These are phyloP conservation scores for Elaeagnus macrophylla DNA, from an alignment of 306 rosid species.

Conservation along the genomic window DNA sequence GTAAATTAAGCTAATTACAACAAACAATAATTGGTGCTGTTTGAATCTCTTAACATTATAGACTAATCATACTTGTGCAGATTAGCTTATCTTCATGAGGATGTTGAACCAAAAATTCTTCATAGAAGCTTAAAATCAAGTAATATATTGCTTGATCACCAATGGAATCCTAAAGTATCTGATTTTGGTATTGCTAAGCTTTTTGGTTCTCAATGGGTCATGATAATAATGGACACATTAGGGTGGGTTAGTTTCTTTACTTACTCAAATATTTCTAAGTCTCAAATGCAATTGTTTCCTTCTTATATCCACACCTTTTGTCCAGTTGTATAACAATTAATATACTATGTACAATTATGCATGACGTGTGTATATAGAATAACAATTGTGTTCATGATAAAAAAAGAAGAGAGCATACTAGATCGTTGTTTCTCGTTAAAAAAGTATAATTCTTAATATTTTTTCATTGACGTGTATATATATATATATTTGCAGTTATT, in stretches of 20 bases:
- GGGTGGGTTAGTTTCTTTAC: slow-evolving; percentile 41
- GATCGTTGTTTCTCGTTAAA: not conserved
- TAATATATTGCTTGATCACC: slow-evolving; percentile 45
- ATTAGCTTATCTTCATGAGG: slow-evolving; percentile 62
- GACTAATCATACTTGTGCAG: slow-evolving; percentile 29
- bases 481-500: slow-evolving; percentile 30
- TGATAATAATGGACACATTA: slow-evolving; percentile 26
- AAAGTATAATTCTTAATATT: not conserved
- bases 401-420: too few species aligned
- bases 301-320: too few species aligned
- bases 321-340: too few species aligned
- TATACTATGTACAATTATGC: too few species aligned
- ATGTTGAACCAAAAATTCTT: slow-evolving; percentile 45
- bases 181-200: slow-evolving; percentile 46
- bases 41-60: too few species aligned
- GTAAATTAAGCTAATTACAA: too few species aligned
- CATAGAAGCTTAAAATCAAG: slow-evolving; percentile 45
- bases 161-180: slow-evolving; percentile 50
- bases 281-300: too few species aligned
- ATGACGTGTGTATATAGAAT: too few species aligned
- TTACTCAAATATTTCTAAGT: not conserved
- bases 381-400: too few species aligned
- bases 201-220: slow-evolving; percentile 23
- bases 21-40: too few species aligned
- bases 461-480: too few species aligned